Evolutionary conservation across 1,139 yeast species (phyloP).

Genomic region (Candida sanyaensis): DNA sequence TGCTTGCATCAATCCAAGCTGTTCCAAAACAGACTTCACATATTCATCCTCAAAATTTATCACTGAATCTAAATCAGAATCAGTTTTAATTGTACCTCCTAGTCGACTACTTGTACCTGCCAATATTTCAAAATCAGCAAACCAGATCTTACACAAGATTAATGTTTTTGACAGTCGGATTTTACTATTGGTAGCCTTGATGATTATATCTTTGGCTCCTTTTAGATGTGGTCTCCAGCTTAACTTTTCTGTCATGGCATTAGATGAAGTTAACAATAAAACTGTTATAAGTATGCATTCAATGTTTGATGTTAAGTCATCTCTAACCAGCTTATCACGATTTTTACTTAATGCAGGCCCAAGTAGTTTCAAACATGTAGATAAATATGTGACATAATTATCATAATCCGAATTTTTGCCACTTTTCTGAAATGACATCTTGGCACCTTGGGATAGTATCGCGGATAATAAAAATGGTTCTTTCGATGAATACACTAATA

Average conservation of each 20-base stretch:
- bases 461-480: slow-evolving; percentile 63
- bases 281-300: slow-evolving; percentile 66
- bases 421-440: slow-evolving; percentile 36
- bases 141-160: slow-evolving; percentile 65
- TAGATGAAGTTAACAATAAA: slow-evolving; percentile 60
- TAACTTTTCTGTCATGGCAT: slow-evolving; percentile 59
- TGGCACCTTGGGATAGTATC: slow-evolving; percentile 67
- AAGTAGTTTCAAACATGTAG: slow-evolving; percentile 55
- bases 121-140: slow-evolving; percentile 59
- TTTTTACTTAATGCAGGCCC: slow-evolving; percentile 33
- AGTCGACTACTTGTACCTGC: slow-evolving; percentile 60
- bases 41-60: slow-evolving; percentile 44
- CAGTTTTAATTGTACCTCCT: slow-evolving; percentile 61
- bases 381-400: slow-evolving; percentile 57
- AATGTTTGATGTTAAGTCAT: slow-evolving; percentile 44
- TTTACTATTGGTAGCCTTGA: slow-evolving; percentile 39
- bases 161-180: slow-evolving; percentile 34
- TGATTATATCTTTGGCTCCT: slow-evolving; percentile 64
- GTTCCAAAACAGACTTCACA: slow-evolving; percentile 33
- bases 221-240: slow-evolving; percentile 71
- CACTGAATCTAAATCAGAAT: slow-evolving; percentile 48
- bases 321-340: slow-evolving; percentile 22
- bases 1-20: slow-evolving; percentile 30
- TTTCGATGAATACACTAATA: slow-evolving; percentile 53
- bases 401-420: slow-evolving; percentile 36